Base-by-base conservation (phyloP, 352 stramenopile genomes). In the Pythium dissotocum region DNA sequence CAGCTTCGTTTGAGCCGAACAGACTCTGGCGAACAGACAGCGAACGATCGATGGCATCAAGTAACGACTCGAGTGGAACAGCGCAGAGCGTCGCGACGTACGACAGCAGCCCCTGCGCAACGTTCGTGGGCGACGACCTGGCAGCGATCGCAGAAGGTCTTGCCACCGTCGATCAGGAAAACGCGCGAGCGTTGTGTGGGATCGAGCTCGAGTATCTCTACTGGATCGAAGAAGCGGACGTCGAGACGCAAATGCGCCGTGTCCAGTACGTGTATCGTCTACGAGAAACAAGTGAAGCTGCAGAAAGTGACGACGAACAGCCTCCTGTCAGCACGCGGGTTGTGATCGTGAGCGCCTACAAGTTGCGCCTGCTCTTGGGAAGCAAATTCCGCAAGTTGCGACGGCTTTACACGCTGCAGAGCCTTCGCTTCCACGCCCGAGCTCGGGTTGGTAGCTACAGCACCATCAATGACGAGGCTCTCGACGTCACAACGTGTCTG, bases 181-280 rank as follows among this genome's bases (percentile, higher is more conserved):
- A 88, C 48, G 78, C 83, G 0, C 69, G 75, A 30, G 73, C 73
- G 1, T 72, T 93, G 14, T 61, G 63, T 1, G 65, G 75, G 28
- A 72, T 91, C 24, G 65, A 69, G 8, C 74, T 91, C 33, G 59
- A 78, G 2, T 89, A 82, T 36, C 42, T 92, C 24, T 91, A 75
- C 44, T 94, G 83, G 86, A 80, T 94, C 63, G 86, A 94, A 56
- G 83, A 94, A 70, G 71, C 92, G 12, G 82, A 94, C 16, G 56
- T 88, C 14, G 67, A 78, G 7, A 87, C 77, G 1, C 78, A 79
- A 32, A 65, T 89, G 13, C 86, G 86, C 5, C 76, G 78, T 10
- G 81, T 94, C 9, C 80, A 90, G 54, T 92, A 90, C 58, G 75
- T 90, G 18, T 89, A 89, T 57, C 73, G 58, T 4, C 21, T 69